These are phyloP conservation scores for Mycena amicta DNA, from an alignment of 768 basidiomycete species.

Conservation along the genomic window DNA sequence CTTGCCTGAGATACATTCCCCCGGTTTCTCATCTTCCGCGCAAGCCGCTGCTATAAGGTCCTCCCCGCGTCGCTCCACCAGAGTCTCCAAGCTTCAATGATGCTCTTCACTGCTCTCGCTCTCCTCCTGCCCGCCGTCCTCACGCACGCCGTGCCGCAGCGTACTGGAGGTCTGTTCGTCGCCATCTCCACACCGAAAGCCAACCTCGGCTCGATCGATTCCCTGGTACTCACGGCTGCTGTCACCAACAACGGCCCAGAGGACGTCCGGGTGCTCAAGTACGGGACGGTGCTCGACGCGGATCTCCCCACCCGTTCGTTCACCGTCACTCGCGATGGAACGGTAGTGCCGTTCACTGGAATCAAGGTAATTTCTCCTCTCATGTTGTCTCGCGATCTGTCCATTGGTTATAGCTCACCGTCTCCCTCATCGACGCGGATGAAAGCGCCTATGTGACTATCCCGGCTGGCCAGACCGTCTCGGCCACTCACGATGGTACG, in stretches of 20 bases:
- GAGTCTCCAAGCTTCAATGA: slow-evolving; percentile 6
- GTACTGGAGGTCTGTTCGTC: slow-evolving; percentile 34
- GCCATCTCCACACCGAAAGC: slow-evolving; percentile 29
- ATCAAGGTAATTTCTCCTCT: slow-evolving; percentile 35
- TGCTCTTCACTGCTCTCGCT: slow-evolving; percentile 33
- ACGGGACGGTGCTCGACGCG: slow-evolving; percentile 48
- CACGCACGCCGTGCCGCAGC: slow-evolving; percentile 34
- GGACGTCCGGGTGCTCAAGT: slow-evolving; percentile 46
- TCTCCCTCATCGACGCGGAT: slow-evolving; percentile 39
- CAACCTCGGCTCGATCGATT: slow-evolving; percentile 38
- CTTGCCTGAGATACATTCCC: too few relatives aligned
- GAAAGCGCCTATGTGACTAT: slow-evolving; percentile 43
- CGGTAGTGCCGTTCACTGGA: slow-evolving; percentile 43
- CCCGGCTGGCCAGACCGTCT: slow-evolving; percentile 41
- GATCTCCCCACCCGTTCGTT: slow-evolving; percentile 46
- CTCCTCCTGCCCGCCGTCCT: slow-evolving; percentile 30
- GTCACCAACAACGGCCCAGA: slow-evolving; percentile 45
- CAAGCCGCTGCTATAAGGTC: too few relatives aligned
- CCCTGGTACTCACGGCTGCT: slow-evolving; percentile 43
- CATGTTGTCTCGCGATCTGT: background rate
- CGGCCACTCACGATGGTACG: slow-evolving; percentile 41
- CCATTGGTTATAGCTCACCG: slow-evolving; percentile 31
- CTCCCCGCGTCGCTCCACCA: background rate
- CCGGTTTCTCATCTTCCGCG: too few relatives aligned
- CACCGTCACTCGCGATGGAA: slow-evolving; percentile 42